Base-by-base conservation (phyloP, 305 asterid genomes). In the Fraxinus greggii region DNA sequence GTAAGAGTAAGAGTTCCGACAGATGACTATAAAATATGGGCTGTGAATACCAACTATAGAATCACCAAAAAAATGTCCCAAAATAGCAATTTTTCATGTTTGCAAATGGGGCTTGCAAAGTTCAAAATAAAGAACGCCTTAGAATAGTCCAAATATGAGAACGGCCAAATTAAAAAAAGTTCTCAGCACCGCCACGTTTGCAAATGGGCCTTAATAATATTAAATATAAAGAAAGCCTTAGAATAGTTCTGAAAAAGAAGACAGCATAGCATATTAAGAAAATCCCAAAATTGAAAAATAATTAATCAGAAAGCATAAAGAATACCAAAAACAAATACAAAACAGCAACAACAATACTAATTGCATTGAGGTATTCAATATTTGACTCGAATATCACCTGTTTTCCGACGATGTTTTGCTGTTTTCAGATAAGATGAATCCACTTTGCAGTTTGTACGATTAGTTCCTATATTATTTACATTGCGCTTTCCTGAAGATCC, bases 401-500 rank as follows among this genome's bases (percentile, higher is more conserved):
- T 84, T 90, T 89, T 96, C 42, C 92, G 89, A 78, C 95, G 93
- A 82, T 90, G 92, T 80, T 90, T 96, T 75, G 88, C 87, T 40
- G 90, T 78, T 89, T 88, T 92, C 51, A 79, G 83, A 84, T 90
- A 23, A 79, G 94, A 82, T 78, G 93, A 82, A 80, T 92, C 94
- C 78, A 85, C 82, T 90, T 94, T 93, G 88, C 90, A 86, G 86
- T 88, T 91, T 72, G 86, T 81, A 77, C 92, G 97, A 67, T 83
- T 89, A 31, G 86, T 79, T 78, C 95, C 98, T 70, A 87, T 78
- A 88, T 67, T 67, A 67, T 85, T 89, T 51, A 85, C 86, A 85
- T 85, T 89, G 81, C 97, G 97, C 85, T 88, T 93, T 77, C 90
- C 79, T 74, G 92, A 79, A 84, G 98, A 83, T 78, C 97, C 97